Base-by-base conservation (phyloP, 352 stramenopile species). In the Phytophthora ohioensis region DNA sequence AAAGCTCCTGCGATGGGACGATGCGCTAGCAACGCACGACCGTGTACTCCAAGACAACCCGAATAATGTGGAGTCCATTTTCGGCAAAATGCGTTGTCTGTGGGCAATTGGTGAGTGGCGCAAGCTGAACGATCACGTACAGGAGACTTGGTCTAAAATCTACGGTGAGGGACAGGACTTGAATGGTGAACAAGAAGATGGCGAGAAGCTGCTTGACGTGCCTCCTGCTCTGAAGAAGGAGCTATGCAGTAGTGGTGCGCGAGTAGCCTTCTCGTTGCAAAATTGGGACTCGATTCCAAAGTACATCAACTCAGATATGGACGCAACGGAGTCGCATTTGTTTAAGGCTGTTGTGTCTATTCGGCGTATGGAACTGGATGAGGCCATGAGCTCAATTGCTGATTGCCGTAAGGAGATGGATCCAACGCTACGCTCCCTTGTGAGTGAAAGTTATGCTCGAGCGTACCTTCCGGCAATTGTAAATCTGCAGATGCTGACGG, bases 41-140 rank as follows among this genome's bases (percentile, higher is more conserved):
- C 80, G 92, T 27, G 84, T 95, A 36, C 61, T 96, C 0, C 68
- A 64, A 27, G 75, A 84, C 5, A 56, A 91, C 5, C 85, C 86
- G 2, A 84, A 90, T 57, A 95, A 99, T 73, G 91, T 98, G n/a
- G 93, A 98, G 74, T 90, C 97, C 13, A 97, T 99, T 55, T 91
- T 99, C 41, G 98, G 98, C 43, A 99, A 98, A 67, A 99, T 99
- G 91, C 92, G 98, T 27, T 99, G 98, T 77, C 81, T 99, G n/a
- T 98, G 98, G 78, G 97, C 98, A 4, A 91, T 98, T 47, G 98
- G 98, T 9, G 93, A 99, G 64, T 99, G 98, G 97, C 80, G 92
- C n/a, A 91, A 95, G 59, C 87, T 99, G 11, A 92, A 99, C 17
- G 89, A 98, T 48, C 88, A 99, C 70, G 95, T 98, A 1, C 62